These are phyloP conservation scores for Wickerhamiella kurtzmanii DNA, from an alignment of 805 yeast genomes.

Conservation along the genomic window DNA sequence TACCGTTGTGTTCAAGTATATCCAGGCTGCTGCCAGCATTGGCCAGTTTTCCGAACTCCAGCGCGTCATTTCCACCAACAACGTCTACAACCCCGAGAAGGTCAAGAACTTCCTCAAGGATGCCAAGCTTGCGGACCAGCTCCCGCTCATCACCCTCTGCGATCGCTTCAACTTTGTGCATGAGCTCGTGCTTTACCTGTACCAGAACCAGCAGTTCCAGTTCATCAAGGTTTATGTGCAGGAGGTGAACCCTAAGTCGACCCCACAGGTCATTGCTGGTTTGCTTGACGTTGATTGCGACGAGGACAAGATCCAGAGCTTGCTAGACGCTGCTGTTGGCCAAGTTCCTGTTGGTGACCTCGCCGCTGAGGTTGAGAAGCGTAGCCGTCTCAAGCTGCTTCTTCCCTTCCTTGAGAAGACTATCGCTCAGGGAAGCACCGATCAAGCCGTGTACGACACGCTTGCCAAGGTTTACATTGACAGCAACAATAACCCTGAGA, in stretches of 20 bases:
- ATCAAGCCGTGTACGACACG: slow-evolving; percentile 85
- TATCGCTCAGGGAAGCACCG: slow-evolving; percentile 66
- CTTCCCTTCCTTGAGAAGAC: slow-evolving; percentile 89
- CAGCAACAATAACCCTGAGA: slow-evolving; percentile 94
- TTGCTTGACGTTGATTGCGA: slow-evolving; percentile 95
- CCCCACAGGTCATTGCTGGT: slow-evolving; percentile 95
- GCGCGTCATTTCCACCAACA: slow-evolving; percentile 87
- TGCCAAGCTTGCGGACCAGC: slow-evolving; percentile 82
- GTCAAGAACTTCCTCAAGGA: slow-evolving; percentile 96
- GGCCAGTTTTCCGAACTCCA: slow-evolving; percentile 91
- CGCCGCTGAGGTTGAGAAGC: slow-evolving; percentile 89
- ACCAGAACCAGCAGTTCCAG: slow-evolving; percentile 91
- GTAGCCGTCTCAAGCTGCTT: slow-evolving; percentile 82
- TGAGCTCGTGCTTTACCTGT: slow-evolving; percentile 82
- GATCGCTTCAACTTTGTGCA: slow-evolving; percentile 86
- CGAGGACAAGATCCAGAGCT: slow-evolving; percentile 66
- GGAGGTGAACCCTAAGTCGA: slow-evolving; percentile 88
- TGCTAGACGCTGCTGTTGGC: slow-evolving; percentile 76
- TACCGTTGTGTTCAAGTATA: slow-evolving; percentile 90
- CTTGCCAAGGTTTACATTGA: slow-evolving; percentile 96
- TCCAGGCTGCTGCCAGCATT: slow-evolving; percentile 82
- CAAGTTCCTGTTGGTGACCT: slow-evolving; percentile 85
- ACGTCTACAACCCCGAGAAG: slow-evolving; percentile 89
- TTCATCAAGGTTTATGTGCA: slow-evolving; percentile 97
- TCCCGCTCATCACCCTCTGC: slow-evolving; percentile 92